Evolutionary conservation across 2,329 filamentous ascomycete genomes (phyloP).

Genomic region (Sporothrix pseudoabietina): DNA sequence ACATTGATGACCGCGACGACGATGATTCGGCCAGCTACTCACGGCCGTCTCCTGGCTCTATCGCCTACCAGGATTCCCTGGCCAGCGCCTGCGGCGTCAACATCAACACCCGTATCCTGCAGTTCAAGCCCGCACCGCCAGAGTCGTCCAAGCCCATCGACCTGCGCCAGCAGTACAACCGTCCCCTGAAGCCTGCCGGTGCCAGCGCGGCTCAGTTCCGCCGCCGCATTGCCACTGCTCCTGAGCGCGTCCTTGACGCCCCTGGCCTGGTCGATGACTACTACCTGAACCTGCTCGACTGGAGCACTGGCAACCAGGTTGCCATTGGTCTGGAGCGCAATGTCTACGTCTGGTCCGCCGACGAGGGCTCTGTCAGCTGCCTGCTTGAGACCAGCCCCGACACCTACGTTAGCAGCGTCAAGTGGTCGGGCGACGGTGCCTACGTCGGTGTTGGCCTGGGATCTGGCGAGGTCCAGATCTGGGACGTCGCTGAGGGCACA

Average conservation of each 20-base stretch:
- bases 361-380: slow-evolving; percentile 84
- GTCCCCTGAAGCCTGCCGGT: slow-evolving; percentile 78
- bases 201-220: slow-evolving; percentile 81
- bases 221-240: slow-evolving; percentile 88
- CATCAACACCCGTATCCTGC: slow-evolving; percentile 91
- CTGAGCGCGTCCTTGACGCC: slow-evolving; percentile 93
- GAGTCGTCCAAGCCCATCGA: slow-evolving; percentile 99
- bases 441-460: slow-evolving; percentile 95
- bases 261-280: slow-evolving; percentile 97
- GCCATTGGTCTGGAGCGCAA: slow-evolving; percentile 95
- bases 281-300: slow-evolving; percentile 97
- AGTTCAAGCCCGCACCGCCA: slow-evolving; percentile 97
- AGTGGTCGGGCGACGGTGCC: slow-evolving; percentile 96
- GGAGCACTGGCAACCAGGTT: slow-evolving; percentile 97
- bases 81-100: slow-evolving; percentile 65
- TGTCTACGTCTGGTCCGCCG: slow-evolving; percentile 98
- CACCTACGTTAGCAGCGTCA: slow-evolving; percentile 96
- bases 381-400: slow-evolving; percentile 85
- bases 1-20: slow-evolving; percentile 68
- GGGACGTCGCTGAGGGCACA: slow-evolving; percentile 91
- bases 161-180: slow-evolving; percentile 95
- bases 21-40: slow-evolving; percentile 68
- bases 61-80: slow-evolving; percentile 44
- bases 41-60: slow-evolving; percentile 81
- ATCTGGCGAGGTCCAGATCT: slow-evolving; percentile 96